Base-by-base conservation (phyloP, 441 rosid species). In the Omphalea diandra region DNA sequence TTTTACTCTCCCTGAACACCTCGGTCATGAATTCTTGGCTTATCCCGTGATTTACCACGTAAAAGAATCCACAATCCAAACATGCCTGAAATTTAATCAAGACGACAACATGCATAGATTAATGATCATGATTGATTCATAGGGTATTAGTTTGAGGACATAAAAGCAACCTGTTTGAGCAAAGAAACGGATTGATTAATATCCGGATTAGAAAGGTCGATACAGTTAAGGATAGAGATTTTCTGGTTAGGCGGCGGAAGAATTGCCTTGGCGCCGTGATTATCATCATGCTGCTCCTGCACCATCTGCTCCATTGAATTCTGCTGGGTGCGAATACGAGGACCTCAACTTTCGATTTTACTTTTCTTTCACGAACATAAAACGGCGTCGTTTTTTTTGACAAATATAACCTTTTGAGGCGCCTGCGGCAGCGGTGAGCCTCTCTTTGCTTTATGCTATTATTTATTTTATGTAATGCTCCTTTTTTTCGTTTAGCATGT, bases 61-160 rank as follows among this genome's bases (percentile, higher is more conserved):
- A 94, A 84, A 94, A 94, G 74, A 91, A 94, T 53, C 97, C 98
- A 70, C 85, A 68, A 78, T 90, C 96, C 79, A 90, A 77, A 76
- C 96, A 92, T 40, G 96, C 88, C 97, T 90, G 73, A 58, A 73
- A 55, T n/a, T n/a, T n/a, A n/a, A n/a, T n/a, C n/a, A n/a, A n/a
- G n/a, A n/a, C n/a, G n/a, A n/a, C 41, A 41, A 63, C 27, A 68
- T 20, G 4, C 22, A 22, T 10, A 11, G 15, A 22, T 7, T 15
- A 57, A 1, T 7, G 32, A n/a, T n/a, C 1, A 14, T 32, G 47
- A 29, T 9, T 31, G 18, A 31, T 17, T 1, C 40, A 54, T 29
- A 11, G 4, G 49, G 33, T 0, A 38, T n/a, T 5, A 47, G 4
- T 20, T 29, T 18, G 14, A 35, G 8, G 6, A 15, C 54, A 44